Base-by-base conservation (phyloP, 176 grass and related monocot species). In the Eremochloa ophiuroides region DNA sequence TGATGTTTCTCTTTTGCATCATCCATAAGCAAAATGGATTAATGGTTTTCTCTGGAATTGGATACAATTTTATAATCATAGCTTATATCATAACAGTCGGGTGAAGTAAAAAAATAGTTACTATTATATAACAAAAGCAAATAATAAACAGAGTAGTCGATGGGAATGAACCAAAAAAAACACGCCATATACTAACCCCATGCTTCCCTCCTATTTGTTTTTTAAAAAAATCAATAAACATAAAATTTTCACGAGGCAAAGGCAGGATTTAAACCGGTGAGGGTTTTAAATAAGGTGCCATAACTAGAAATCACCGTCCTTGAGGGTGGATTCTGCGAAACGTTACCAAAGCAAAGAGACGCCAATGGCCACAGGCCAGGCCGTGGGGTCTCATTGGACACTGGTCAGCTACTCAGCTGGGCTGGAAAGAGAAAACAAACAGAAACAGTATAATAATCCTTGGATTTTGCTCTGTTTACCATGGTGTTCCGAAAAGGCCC, bases 401-500 rank as follows among this genome's bases (percentile, higher is more conserved):
- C 22, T 58, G 53, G 53, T n/a, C n/a, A n/a, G n/a, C n/a, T n/a
- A n/a, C 22, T 10, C 53, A 58, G 22, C 53, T 58, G 22, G 8
- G 9, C 53, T 25, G 53, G 53, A 58, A 11, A 55, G 51, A 23
- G 8, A 55, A 23, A n/a, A n/a, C 51, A 23, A 55, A 18, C 26
- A 73, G 29, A 3, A 16, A 10, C 17, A 18, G 10, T 22, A 35
- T 74, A 20, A 35, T 56, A 75, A 75, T 31, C 27, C 1, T 75
- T 47, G 81, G 59, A 66, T 9, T 65, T 17, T 22, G 39, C 5
- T 6, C 5, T 27, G 11, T 6, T 27, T 14, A 13, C 7, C 3
- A 23, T 0, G 29, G 39, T 4, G 14, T 89, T 14, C 73, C 78
- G 55, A 67, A 73, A 82, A 82, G 4, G 78, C 83, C 88, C 83